Percentiles rank a stretch among this genome's conserved stretches.
phyloP scores from a whole-genome alignment of 257 asterid species.

The Rhazya stricta region DNA sequence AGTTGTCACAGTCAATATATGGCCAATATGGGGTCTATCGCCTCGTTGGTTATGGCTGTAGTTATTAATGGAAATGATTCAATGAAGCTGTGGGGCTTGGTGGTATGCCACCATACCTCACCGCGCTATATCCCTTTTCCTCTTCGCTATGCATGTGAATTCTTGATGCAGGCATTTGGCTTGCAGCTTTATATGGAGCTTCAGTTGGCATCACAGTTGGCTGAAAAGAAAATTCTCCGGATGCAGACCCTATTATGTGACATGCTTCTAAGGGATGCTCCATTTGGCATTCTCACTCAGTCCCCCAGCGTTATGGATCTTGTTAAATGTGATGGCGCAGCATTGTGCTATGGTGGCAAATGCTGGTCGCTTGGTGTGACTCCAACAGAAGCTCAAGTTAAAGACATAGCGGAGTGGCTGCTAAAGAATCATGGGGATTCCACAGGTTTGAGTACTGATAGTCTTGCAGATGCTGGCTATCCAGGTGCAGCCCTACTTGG shows the following conservation, averaged over 20 bases:
- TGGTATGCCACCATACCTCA: constrained; percentile 59
- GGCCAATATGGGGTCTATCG: constrained; percentile 56
- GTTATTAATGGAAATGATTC: constrained; percentile 30
- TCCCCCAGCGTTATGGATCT: constrained; percentile 64
- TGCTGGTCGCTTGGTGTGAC: constrained; percentile 64
- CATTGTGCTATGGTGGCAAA: constrained; percentile 42
- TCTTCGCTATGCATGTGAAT: constrained; percentile 53
- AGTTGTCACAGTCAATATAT: constrained; percentile 51
- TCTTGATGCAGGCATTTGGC: constrained; percentile 50
- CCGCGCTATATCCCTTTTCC: constrained; percentile 51
- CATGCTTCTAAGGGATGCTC: constrained; percentile 56
- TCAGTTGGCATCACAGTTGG: constrained; percentile 43
- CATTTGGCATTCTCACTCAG: constrained; percentile 46
- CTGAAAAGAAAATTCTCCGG: constrained; percentile 46
- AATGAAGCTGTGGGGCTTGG: constrained; percentile 59
- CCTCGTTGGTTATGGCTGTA: constrained; percentile 56
- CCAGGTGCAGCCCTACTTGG: constrained; percentile 48
- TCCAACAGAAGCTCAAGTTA: constrained; percentile 48
- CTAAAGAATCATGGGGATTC: constrained; percentile 32
- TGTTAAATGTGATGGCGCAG: constrained; percentile 68
- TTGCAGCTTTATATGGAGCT: constrained; percentile 56
- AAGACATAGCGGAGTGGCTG: constrained; percentile 47
- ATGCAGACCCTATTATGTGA: constrained; percentile 56
- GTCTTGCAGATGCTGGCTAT: constrained; percentile 52
- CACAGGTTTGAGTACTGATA: constrained; percentile 52